phyloP scores from a whole-genome alignment of 2,329 filamentous ascomycete genomes.

The Penicillium sp. region DNA sequence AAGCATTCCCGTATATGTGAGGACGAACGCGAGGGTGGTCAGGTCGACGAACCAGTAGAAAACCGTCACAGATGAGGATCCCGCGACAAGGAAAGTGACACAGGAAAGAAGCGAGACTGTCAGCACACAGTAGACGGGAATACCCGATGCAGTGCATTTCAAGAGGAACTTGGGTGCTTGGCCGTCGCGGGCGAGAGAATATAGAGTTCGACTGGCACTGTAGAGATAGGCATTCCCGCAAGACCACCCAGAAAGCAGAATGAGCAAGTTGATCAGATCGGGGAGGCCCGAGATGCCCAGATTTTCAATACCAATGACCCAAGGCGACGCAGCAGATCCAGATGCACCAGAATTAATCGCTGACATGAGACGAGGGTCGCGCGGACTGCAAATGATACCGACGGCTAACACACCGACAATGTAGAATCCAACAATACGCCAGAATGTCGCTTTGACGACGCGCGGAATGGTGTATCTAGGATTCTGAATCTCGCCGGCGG shows the following conservation, averaged over 20 bases:
- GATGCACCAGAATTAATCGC: constrained; percentile 57
- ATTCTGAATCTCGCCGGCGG: constrained; percentile 67
- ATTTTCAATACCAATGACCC: constrained; percentile 69
- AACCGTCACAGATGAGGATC: constrained; percentile 60
- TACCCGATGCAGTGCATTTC: constrained; percentile 59
- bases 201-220: constrained; percentile 52
- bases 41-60: constrained; percentile 69
- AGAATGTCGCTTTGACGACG: constrained; percentile 73
- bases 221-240: constrained; percentile 66
- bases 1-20: constrained; percentile 61
- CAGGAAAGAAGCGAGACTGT: constrained; percentile 64
- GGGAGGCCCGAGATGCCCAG: constrained; percentile 66
- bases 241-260: constrained; percentile 69
- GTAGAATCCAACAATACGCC: constrained; percentile 72
- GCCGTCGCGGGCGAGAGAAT: constrained; percentile 46
- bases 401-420: constrained; percentile 69
- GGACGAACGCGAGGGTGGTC: constrained; percentile 33
- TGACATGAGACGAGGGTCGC: constrained; percentile 58
- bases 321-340: constrained; percentile 67
- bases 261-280: constrained; percentile 70
- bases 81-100: constrained; percentile 69
- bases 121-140: constrained; percentile 68
- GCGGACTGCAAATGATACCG: constrained; percentile 65
- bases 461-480: constrained; percentile 67
- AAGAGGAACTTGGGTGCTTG: constrained; percentile 57